Conservation (phyloP, 164 flowering plant species). For the Tetrastigma voinierianum region DNA sequence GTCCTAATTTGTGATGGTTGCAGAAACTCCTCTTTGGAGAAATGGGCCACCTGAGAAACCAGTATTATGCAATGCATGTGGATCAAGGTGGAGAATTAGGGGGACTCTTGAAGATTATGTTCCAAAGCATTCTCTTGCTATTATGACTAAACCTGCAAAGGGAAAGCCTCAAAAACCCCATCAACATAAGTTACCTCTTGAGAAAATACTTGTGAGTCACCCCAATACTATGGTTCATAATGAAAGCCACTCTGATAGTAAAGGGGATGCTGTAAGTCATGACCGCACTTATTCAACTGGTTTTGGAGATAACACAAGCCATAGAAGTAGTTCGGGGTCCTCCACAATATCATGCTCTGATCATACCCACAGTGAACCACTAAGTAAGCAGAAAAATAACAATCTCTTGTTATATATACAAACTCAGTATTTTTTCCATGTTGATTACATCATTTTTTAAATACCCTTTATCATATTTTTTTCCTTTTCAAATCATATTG, state of each 20-base stretch:
- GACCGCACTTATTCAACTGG: background rate
- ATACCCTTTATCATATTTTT: too few relatives aligned
- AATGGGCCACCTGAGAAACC: constrained; percentile 50
- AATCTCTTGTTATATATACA: constrained; percentile 9
- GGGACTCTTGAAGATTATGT: constrained; percentile 36
- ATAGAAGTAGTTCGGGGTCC: constrained; percentile 16
- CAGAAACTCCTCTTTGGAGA: constrained; percentile 52
- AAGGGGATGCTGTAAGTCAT: constrained; percentile 1
- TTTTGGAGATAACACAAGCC: constrained; percentile 13
- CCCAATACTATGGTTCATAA: background rate
- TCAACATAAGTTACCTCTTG: background rate
- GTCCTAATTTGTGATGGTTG: too few relatives aligned
- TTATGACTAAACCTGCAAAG: too few relatives aligned
- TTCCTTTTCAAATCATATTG: too few relatives aligned
- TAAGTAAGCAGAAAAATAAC: constrained; percentile 4
- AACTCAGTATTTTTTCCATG: background rate
- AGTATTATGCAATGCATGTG: constrained; percentile 51
- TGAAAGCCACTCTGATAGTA: background rate
- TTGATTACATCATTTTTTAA: too few relatives aligned
- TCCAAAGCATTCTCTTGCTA: constrained; percentile 12
- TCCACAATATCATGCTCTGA: constrained; percentile 16
- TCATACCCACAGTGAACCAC: constrained; percentile 4
- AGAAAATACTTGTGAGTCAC: background rate
- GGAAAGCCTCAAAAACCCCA: too few relatives aligned
- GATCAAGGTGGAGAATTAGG: constrained; percentile 43